Evolutionary conservation across 768 basidiomycete species (phyloP).

Genomic region (Boletus rufocinnamomeus): DNA sequence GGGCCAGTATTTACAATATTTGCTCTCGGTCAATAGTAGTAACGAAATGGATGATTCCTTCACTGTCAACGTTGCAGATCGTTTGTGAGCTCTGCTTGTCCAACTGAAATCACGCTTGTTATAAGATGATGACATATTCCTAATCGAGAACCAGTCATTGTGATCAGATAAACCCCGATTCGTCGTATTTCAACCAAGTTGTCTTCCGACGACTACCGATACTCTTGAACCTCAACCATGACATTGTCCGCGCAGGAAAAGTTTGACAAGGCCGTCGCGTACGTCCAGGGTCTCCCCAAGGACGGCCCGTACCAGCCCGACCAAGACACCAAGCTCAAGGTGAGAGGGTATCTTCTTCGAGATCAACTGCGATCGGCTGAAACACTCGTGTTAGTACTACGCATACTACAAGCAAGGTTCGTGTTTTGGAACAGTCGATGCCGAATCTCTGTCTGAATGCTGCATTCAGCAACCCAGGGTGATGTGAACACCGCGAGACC

Average conservation of each 20-base stretch:
- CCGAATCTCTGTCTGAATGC: neutral
- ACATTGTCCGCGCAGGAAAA: conserved; percentile 47
- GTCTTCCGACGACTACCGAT: conserved; percentile 3
- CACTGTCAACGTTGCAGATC: neutral
- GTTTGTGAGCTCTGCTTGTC: neutral
- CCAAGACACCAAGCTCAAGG: conserved; percentile 75
- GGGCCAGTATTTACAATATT: neutral
- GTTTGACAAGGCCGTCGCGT: conserved; percentile 74
- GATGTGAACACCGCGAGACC: conserved; percentile 66
- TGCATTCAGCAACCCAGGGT: conserved; percentile 64
- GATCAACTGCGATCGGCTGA: conserved; percentile 12
- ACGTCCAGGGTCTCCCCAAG: conserved; percentile 70
- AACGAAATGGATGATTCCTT: neutral
- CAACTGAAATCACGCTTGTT: conserved; percentile 8
- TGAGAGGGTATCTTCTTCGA: conserved; percentile 41
- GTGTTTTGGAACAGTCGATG: conserved; percentile 9
- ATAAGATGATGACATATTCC: conserved; percentile 13
- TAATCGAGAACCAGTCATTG: conserved; percentile 8
- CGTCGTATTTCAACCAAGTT: neutral
- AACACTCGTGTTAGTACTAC: conserved; percentile 72
- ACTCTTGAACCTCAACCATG: conserved; percentile 45
- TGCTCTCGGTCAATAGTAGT: neutral
- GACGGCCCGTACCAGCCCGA: conserved; percentile 70
- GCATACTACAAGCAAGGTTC: conserved; percentile 90
- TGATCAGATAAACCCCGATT: conserved; percentile 24